These are phyloP conservation scores for Dictyostelium capitatum DNA, from an alignment of 78 protist genomes.

Conservation along the genomic window DNA sequence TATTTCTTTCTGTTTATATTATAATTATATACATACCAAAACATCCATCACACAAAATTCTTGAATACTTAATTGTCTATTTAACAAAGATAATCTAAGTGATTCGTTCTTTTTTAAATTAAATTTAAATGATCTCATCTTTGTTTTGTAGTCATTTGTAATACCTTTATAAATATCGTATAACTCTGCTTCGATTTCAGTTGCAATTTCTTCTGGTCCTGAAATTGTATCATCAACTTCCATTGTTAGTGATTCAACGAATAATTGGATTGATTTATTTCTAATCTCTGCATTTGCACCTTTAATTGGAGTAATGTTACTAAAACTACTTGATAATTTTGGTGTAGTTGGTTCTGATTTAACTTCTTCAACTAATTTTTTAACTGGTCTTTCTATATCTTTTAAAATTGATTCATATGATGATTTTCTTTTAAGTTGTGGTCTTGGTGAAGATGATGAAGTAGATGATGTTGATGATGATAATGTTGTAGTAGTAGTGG, in stretches of 20 bases:
- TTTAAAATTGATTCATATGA: neutral
- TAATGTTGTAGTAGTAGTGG: neutral
- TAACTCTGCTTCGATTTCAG: conserved; percentile 16
- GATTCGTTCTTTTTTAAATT: conserved; percentile 19
- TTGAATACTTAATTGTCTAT: neutral
- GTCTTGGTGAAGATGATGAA: neutral
- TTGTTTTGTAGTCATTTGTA: conserved; percentile 31
- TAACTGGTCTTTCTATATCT: neutral
- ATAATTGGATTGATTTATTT: conserved; percentile 5
- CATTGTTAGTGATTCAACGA: conserved; percentile 11
- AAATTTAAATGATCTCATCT: conserved; percentile 43
- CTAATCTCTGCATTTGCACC: conserved; percentile 6
- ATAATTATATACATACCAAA: neutral
- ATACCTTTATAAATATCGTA: conserved; percentile 3
- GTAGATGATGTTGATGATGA: neutral
- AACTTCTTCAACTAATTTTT: neutral
- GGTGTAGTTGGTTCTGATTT: conserved; percentile 1
- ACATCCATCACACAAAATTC: conserved; percentile 55
- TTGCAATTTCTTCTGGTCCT: conserved; percentile 30
- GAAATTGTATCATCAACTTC: neutral
- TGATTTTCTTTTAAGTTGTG: neutral
- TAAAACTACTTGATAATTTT: neutral
- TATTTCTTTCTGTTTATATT: too few species aligned
- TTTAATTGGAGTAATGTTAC: neutral
- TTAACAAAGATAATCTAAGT: conserved; percentile 14